Conservation (phyloP, 2,329 filamentous ascomycete species). For the Talaromyces sp. region DNA sequence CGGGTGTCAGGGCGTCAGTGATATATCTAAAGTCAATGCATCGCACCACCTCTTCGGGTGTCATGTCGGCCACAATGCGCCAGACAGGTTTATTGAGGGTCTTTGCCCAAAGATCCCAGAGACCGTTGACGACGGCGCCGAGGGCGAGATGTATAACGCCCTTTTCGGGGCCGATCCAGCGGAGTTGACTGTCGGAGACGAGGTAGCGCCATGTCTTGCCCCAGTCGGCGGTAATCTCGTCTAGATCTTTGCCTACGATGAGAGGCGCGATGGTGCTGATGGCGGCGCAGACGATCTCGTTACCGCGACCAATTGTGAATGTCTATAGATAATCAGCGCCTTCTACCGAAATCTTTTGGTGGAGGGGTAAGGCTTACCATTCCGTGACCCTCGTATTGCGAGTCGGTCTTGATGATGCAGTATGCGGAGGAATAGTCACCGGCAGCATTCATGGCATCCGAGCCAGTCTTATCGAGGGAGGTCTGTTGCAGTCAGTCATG, state of each 20-base stretch:
- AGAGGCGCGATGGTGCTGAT: slow-evolving; percentile 75
- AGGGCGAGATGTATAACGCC: slow-evolving; percentile 90
- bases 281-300: slow-evolving; percentile 85
- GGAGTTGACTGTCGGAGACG: slow-evolving; percentile 84
- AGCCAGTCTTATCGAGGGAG: slow-evolving; percentile 94
- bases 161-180: slow-evolving; percentile 93
- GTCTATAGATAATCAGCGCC: slow-evolving; percentile 29
- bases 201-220: slow-evolving; percentile 86
- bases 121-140: slow-evolving; percentile 81
- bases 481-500: slow-evolving; percentile 47
- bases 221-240: slow-evolving; percentile 74
- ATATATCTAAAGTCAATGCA: slow-evolving; percentile 96
- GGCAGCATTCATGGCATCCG: slow-evolving; percentile 93
- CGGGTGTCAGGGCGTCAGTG: slow-evolving; percentile 83
- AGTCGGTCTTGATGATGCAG: slow-evolving; percentile 82
- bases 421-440: slow-evolving; percentile 94
- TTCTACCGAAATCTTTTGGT: neutral
- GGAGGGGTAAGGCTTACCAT: slow-evolving; percentile 31
- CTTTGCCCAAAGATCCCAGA: slow-evolving; percentile 97
- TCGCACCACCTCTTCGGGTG: slow-evolving; percentile 75
- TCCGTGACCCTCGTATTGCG: slow-evolving; percentile 42
- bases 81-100: slow-evolving; percentile 80
- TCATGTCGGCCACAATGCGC: slow-evolving; percentile 87
- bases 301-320: slow-evolving; percentile 62
- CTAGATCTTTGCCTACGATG: slow-evolving; percentile 69